These are phyloP conservation scores for Polysphondylium violaceum DNA, from an alignment of 78 protist genomes.

Conservation along the genomic window DNA sequence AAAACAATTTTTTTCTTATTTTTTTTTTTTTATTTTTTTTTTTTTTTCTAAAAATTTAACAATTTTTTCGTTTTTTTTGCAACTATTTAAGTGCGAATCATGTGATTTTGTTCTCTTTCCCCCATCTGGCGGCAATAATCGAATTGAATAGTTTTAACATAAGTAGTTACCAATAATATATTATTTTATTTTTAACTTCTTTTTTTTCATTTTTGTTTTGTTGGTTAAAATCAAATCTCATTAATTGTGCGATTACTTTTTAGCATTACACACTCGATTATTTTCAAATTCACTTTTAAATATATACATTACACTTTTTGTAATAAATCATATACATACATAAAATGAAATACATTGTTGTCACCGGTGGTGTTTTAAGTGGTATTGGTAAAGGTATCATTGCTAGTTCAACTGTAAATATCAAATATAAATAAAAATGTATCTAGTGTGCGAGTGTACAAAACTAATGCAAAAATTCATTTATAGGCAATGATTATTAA, in stretches of 20 bases:
- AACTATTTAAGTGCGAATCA: no score
- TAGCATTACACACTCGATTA: neutral
- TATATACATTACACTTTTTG: no score
- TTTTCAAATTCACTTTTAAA: neutral
- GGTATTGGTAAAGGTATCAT: slow-evolving; percentile 96
- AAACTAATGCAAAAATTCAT: no score
- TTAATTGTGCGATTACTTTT: no score
- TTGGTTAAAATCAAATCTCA: neutral
- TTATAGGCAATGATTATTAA: slow-evolving; percentile 88
- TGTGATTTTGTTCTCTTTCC: neutral
- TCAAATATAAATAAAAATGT: no score
- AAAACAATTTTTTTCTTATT: no score
- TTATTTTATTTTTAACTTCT: neutral
- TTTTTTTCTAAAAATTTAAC: no score
- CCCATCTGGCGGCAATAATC: neutral
- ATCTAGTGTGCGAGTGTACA: no score
- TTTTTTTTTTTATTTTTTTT: no score
- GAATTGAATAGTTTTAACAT: no score
- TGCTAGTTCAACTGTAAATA: slow-evolving; percentile 83
- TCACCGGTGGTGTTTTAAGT: slow-evolving; percentile 93
- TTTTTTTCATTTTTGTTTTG: neutral
- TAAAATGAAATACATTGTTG: slow-evolving; percentile 84
- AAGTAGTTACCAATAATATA: no score
- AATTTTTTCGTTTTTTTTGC: neutral
- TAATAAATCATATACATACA: slow-evolving; percentile 2